These are phyloP conservation scores for Cynara cardunculus DNA, from an alignment of 129 eudicot species.

Conservation along the genomic window DNA sequence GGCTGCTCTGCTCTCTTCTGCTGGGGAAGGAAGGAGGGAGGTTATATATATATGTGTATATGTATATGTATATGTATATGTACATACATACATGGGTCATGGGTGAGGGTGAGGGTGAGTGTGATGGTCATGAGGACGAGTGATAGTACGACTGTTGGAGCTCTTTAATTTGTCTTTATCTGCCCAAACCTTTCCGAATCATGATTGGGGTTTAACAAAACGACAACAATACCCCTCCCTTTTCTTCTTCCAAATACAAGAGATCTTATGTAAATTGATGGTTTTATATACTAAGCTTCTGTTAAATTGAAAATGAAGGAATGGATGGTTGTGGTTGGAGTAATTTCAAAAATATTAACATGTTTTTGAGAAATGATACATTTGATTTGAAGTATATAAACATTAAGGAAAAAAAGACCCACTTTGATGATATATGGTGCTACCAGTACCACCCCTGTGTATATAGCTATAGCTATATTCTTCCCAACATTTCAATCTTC, in stretches of 20 bases:
- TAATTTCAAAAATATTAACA: too few relatives aligned
- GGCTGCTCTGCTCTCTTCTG: not conserved
- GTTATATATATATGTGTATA: not conserved
- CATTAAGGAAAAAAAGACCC: not conserved
- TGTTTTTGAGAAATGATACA: too few relatives aligned
- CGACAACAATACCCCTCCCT: not conserved
- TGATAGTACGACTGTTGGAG: not conserved
- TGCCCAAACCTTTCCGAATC: not conserved
- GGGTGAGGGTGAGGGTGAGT: not conserved
- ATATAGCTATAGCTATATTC: not conserved
- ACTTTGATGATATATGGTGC: not conserved
- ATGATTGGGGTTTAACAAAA: constrained; percentile 26
- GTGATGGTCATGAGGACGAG: not conserved
- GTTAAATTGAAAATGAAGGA: too few relatives aligned
- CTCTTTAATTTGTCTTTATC: constrained; percentile 14
- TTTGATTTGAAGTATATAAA: not conserved
- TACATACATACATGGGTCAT: not conserved
- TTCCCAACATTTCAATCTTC: not conserved
- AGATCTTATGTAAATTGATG: too few relatives aligned
- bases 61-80: not conserved
- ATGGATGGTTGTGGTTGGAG: too few relatives aligned
- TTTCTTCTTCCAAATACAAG: not conserved
- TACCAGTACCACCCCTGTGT: not conserved
- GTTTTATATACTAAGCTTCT: too few relatives aligned
- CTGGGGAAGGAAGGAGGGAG: not conserved